Base-by-base conservation (phyloP, 371 early-diverging fungal species). In the Saksenaea vasiformis region DNA sequence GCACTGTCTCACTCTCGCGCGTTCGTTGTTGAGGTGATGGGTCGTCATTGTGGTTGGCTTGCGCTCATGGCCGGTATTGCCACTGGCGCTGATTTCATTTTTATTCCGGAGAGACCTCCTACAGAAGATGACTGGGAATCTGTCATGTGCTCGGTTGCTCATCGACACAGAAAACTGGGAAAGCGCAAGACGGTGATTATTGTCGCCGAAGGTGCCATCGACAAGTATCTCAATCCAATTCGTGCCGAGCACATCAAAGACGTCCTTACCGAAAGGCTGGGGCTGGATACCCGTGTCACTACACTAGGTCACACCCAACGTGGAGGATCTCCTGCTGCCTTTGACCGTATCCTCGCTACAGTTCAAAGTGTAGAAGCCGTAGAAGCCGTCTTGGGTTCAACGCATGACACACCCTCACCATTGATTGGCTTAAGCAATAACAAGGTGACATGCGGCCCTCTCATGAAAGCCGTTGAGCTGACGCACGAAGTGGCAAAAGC, bases 1-100 rank as follows among this genome's bases (percentile, higher is more conserved):
- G 99, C 99, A 31, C 82, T 88, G 28, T 98, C 98, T 54, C 99
- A 99, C 77, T 91, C 93, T 56, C 92, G 99, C 59, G 97, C 98
- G 1, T 99, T 99, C 77, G 97, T 99, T 0, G 90, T 99, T 41
- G 99, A 99, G 77, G 99, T 98, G 14, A 99, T 99, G 99, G 99
- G 99, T 2, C 88, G 99, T 56, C 93, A 97, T 72, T 99, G 99
- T 76, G 99, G 99, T 8, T 99, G 98, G 98, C 83, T 99, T n/a
- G 96, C 97, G 10, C 82, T 99, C 31, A 96, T 95, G 92, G 94
- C 98, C 7, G 97, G 93, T 7, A 93, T 99, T 26, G 79, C 94
- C 51, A 89, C 90, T 5, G 93, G 96, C 22, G 98, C 99, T 43
- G 98, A 99, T 72, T 98, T 93, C 83, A 87, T 98, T 39, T 95